phyloP scores from a whole-genome alignment of 2,329 filamentous ascomycete species.

The Apiospora sp. region DNA sequence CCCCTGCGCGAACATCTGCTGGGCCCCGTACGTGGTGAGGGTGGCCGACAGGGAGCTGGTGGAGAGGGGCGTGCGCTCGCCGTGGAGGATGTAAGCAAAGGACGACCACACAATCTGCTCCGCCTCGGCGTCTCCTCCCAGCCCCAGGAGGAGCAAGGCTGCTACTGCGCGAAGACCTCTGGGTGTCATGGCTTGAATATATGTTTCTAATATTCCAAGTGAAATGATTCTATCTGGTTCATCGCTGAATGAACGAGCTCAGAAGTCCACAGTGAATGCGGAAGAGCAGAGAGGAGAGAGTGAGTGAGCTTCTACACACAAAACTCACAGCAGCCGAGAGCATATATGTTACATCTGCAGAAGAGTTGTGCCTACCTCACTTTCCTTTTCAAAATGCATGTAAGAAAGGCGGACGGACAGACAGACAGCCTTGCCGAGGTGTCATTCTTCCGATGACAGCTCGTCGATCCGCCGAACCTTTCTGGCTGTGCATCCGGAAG shows the following conservation, averaged over 20 bases:
- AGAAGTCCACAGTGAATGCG: too few species aligned
- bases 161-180: background rate
- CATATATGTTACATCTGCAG: background rate
- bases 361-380: background rate
- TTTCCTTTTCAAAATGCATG: background rate
- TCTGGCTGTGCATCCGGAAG: background rate
- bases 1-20: slow-evolving; percentile 60
- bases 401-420: too few species aligned
- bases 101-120: slow-evolving; percentile 57
- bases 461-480: background rate
- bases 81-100: slow-evolving; percentile 58
- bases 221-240: background rate
- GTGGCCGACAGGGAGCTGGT: slow-evolving; percentile 38
- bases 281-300: background rate
- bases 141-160: slow-evolving; percentile 33
- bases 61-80: slow-evolving; percentile 58
- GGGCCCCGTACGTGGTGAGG: slow-evolving; percentile 62
- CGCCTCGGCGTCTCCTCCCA: slow-evolving; percentile 39
- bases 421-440: background rate
- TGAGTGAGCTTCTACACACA: background rate
- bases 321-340: background rate
- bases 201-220: background rate
- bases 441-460: background rate
- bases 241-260: background rate
- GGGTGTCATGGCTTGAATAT: background rate